A percentile compares a stretch with the other conserved stretches of the same genome.
phyloP scores from a whole-genome alignment of 345 rosid species.

The Rhizophora mangle region DNA sequence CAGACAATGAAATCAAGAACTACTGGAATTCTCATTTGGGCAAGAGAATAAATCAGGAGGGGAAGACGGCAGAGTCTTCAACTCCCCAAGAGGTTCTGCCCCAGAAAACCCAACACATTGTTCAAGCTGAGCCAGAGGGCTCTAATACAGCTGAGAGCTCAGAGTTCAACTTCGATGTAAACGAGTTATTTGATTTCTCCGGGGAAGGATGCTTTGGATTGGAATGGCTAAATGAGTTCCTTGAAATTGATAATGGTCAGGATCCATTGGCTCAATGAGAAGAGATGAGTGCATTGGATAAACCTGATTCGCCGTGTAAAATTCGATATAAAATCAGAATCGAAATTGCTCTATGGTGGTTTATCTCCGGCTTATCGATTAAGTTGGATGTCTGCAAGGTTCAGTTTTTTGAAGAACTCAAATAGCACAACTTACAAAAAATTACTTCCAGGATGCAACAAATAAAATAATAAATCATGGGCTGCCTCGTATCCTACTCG shows the following conservation, averaged over 20 bases:
- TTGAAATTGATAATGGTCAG: constrained; percentile 39
- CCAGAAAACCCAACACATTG: background rate
- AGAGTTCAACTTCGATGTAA: constrained; percentile 24
- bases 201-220: constrained; percentile 30
- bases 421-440: too few species aligned
- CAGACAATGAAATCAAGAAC: constrained; percentile 67
- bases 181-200: constrained; percentile 42
- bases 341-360: too few species aligned
- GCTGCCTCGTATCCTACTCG: too few species aligned
- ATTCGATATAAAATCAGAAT: too few species aligned
- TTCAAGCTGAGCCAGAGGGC: background rate
- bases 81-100: background rate
- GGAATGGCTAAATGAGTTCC: constrained; percentile 48
- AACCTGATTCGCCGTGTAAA: too few species aligned
- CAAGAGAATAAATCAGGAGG: constrained; percentile 35
- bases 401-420: too few species aligned
- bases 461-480: too few species aligned
- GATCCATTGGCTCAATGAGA: constrained; percentile 25
- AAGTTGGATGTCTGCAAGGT: too few species aligned
- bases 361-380: too few species aligned
- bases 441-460: too few species aligned
- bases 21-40: constrained; percentile 72
- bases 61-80: constrained; percentile 13
- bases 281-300: constrained; percentile 1
- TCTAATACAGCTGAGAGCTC: background rate